Percentiles rank a stretch among this genome's conserved stretches.
Conservation (phyloP, 23 red algal species). For the Agarophyton chilense region DNA sequence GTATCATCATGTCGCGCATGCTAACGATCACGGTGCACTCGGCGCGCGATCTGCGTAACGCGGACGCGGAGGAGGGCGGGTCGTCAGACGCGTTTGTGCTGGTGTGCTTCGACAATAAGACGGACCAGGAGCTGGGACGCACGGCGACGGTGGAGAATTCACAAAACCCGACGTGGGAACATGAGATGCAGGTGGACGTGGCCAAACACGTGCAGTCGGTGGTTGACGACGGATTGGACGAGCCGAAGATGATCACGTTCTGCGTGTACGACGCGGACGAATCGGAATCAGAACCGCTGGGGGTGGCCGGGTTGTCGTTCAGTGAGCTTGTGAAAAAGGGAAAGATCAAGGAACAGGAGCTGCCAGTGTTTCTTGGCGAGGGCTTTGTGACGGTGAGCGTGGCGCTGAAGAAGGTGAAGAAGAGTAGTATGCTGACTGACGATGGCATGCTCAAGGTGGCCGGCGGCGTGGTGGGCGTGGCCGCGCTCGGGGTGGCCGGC, state of each 20-base stretch:
- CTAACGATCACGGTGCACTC: slow-evolving; percentile 22
- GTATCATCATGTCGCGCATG: slow-evolving; percentile 43
- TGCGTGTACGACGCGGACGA: slow-evolving; percentile 50
- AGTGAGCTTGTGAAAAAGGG: slow-evolving; percentile 43
- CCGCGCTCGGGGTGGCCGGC: slow-evolving; percentile 5
- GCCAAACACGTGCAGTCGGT: slow-evolving; percentile 30
- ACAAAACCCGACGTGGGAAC: slow-evolving; percentile 26
- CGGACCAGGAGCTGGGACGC: slow-evolving; percentile 42
- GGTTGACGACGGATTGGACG: slow-evolving; percentile 11
- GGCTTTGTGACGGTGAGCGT: slow-evolving; percentile 17
- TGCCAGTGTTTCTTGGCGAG: slow-evolving; percentile 28
- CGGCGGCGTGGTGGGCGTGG: slow-evolving; percentile 34
- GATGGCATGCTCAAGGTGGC: slow-evolving; percentile 30
- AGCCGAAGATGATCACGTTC: slow-evolving; percentile 56
- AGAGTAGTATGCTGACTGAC: slow-evolving; percentile 38
- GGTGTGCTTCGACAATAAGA: slow-evolving; percentile 44
- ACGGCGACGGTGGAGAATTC: slow-evolving; percentile 16
- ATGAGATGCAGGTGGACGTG: slow-evolving; percentile 38
- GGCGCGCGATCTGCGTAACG: slow-evolving; percentile 53
- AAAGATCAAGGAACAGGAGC: slow-evolving; percentile 35
- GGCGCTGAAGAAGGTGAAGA: slow-evolving; percentile 45
- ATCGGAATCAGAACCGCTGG: slow-evolving; percentile 12
- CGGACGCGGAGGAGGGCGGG: slow-evolving; percentile 36
- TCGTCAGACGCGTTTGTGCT: slow-evolving; percentile 38
- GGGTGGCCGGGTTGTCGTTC: slow-evolving; percentile 27